phyloP scores from a whole-genome alignment of 495 filamentous ascomycete genomes.

The Xylaria intraflava region DNA sequence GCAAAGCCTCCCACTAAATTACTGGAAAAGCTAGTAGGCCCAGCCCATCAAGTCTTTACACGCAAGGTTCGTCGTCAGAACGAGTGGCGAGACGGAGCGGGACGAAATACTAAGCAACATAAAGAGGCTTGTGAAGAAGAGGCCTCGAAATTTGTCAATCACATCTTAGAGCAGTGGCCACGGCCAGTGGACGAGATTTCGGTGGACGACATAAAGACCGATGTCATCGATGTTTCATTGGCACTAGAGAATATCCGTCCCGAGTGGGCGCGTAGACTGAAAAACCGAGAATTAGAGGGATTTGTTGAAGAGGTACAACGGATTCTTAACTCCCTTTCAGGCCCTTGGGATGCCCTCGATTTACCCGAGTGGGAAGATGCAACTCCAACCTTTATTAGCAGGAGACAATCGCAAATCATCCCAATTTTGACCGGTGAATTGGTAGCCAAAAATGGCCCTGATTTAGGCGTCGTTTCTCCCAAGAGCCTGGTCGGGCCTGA shows the following conservation, averaged over 20 bases:
- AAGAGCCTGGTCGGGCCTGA: not conserved
- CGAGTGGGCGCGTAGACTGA: conserved; percentile 44
- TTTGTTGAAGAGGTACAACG: conserved; percentile 38
- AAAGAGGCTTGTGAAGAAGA: conserved; percentile 21
- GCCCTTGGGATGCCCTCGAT: not conserved
- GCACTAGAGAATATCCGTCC: conserved; percentile 33
- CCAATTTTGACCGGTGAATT: conserved; percentile 8
- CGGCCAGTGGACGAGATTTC: conserved; percentile 15
- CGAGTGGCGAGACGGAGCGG: not conserved
- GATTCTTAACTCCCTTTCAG: conserved; percentile 22
- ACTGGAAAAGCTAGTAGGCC: conserved; percentile 17
- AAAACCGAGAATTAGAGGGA: conserved; percentile 38
- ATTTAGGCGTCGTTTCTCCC: not conserved
- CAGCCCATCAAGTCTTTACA: conserved; percentile 2
- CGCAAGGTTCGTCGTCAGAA: not conserved
- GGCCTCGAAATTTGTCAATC: conserved; percentile 19
- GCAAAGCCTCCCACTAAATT: conserved; percentile 22
- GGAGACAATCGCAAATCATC: not conserved
- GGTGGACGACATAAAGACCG: not conserved
- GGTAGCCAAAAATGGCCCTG: conserved; percentile 2
- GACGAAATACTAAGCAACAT: conserved; percentile 19
- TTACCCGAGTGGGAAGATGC: not conserved
- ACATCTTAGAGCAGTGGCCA: conserved; percentile 32
- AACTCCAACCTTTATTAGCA: not conserved
- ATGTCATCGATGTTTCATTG: conserved; percentile 2